Base-by-base conservation (phyloP, 768 basidiomycete genomes). In the Termitomyces sp. region DNA sequence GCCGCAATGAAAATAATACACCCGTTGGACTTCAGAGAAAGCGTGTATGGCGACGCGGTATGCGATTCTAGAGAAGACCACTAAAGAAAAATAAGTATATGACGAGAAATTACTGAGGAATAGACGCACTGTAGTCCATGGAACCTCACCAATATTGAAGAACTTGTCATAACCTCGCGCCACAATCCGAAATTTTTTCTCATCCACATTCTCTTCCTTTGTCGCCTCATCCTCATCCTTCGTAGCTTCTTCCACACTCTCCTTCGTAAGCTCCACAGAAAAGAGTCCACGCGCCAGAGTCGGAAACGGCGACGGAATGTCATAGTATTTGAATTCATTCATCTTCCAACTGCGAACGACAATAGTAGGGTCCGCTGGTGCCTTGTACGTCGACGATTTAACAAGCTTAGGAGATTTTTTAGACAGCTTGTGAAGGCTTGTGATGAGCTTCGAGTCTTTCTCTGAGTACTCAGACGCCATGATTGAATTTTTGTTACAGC, bases 131-230 rank as follows among this genome's bases (percentile, higher is more conserved):
- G 86, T 85, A 0, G 89, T 95, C 94, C 95, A 98, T 2, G 89
- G 91, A 5, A 98, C 93, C 70, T 99, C 97, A 4, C 87, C 92
- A 31, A 97, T 92, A 68, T 97, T 98, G 78, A 98, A 98, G 73
- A 99, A 98, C 75, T 99, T 99, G 77, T 98, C 97, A 68, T 99
- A 98, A 0, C 96, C 97, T 45, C 97, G 77, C 0, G 82, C 89
- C 1, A 97, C 85, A 56, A 99, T 95, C 55, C 86, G 75, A 57
- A 78, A 68, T 42, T 69, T 73, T 38, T 66, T 69, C 42, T 69
- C 65, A 1, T 52, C 58, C 27, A 50, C 40, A 32, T 21, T 55
- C 14, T 52, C 62, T 14, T 40, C 50, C 25, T 51, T 38, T 8
- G 11, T 11, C 2, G 43, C 55, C 6, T 61, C 57, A 17, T 53